phyloP scores from a whole-genome alignment of 1,284 basidiomycete species.

The Tilletia setariae region DNA sequence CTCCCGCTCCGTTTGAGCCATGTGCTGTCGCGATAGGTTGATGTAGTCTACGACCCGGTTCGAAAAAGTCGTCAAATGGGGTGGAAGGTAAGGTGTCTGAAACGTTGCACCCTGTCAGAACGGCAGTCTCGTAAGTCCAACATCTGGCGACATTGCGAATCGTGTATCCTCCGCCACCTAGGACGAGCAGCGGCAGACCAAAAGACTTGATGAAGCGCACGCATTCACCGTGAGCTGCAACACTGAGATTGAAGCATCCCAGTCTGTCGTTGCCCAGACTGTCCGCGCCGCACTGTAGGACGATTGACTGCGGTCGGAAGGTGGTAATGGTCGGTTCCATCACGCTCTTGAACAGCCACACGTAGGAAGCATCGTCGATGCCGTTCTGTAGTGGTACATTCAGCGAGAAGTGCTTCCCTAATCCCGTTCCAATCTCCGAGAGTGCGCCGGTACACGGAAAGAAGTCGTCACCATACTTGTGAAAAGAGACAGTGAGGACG shows the following conservation, averaged over 20 bases:
- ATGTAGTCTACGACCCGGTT: slow-evolving; percentile 85
- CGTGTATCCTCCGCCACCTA: slow-evolving; percentile 94
- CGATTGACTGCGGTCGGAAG: slow-evolving; percentile 85
- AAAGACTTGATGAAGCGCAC: slow-evolving; percentile 93
- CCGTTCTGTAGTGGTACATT: slow-evolving; percentile 96
- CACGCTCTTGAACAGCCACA: slow-evolving; percentile 90
- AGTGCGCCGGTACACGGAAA: slow-evolving; percentile 61
- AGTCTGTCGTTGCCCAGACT: slow-evolving; percentile 89
- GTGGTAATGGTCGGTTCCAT: slow-evolving; percentile 88
- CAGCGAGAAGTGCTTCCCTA: slow-evolving; percentile 88
- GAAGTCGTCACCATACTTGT: slow-evolving; percentile 98
- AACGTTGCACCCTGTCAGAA: slow-evolving; percentile 68
- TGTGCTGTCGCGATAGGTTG: slow-evolving; percentile 66
- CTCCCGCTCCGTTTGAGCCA: background rate
- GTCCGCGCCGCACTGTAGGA: slow-evolving; percentile 95
- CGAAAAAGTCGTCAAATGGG: slow-evolving; percentile 89
- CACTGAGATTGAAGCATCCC: slow-evolving; percentile 97
- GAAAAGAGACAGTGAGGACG: slow-evolving; percentile 97
- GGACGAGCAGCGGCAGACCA: slow-evolving; percentile 79
- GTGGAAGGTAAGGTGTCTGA: slow-evolving; percentile 83
- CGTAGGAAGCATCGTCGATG: slow-evolving; percentile 94
- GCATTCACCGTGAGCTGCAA: slow-evolving; percentile 96
- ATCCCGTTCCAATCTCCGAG: slow-evolving; percentile 46
- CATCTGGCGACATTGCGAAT: slow-evolving; percentile 89
- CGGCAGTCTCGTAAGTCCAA: slow-evolving; percentile 96